Conservation (phyloP, 1,284 basidiomycete genomes). For the Calocybe gambosa region DNA sequence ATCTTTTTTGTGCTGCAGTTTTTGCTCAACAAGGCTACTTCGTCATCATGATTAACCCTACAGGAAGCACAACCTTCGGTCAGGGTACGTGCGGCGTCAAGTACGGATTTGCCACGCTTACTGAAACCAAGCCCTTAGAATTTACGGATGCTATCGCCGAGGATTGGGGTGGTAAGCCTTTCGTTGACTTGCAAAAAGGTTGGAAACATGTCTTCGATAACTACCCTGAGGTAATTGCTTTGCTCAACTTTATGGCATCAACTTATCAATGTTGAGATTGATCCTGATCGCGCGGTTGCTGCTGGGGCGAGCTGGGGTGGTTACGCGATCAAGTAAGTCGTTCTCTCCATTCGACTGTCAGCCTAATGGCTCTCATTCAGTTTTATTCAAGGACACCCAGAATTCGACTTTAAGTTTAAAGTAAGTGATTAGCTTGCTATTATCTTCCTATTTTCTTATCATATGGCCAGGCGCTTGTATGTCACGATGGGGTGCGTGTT, state of each 20-base stretch:
- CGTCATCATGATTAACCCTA: constrained; percentile 80
- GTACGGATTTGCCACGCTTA: background rate
- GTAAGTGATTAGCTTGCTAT: constrained; percentile 15
- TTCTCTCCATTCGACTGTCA: background rate
- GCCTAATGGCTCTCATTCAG: constrained; percentile 33
- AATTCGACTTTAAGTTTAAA: constrained; percentile 81
- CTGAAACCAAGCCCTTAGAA: constrained; percentile 33
- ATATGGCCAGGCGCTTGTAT: constrained; percentile 57
- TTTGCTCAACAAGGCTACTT: constrained; percentile 84
- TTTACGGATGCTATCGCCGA: constrained; percentile 75
- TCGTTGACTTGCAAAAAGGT: constrained; percentile 72
- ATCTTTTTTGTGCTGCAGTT: constrained; percentile 41
- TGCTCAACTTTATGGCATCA: background rate
- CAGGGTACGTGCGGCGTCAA: constrained; percentile 45
- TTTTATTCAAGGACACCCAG: constrained; percentile 92
- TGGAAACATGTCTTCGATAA: constrained; percentile 66
- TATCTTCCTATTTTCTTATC: background rate
- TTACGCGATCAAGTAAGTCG: constrained; percentile 72
- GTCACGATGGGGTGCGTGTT: constrained; percentile 74
- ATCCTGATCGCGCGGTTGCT: constrained; percentile 73
- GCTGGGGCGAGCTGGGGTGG: constrained; percentile 81
- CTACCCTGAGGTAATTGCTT: constrained; percentile 58
- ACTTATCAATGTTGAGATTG: constrained; percentile 47
- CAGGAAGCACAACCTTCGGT: constrained; percentile 84
- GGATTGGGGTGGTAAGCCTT: constrained; percentile 86